Conservation (phyloP, 257 asterid species). For the Solanum sitiens region DNA sequence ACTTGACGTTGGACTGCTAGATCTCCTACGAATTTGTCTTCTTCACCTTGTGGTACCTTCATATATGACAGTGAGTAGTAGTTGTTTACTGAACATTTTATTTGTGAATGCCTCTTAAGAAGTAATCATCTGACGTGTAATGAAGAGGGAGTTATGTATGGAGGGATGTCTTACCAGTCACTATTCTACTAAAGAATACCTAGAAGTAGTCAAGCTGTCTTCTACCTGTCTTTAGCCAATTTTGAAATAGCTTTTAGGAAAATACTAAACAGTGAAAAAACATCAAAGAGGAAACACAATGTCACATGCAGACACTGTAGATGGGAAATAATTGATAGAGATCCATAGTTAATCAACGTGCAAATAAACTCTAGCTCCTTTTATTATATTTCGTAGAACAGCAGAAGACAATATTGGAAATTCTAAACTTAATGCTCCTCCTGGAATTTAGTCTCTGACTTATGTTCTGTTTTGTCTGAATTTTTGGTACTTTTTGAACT, state of each 20-base stretch:
- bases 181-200: not conserved
- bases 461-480: not conserved
- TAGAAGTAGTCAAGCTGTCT: not conserved
- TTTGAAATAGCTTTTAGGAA: not conserved
- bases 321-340: not conserved
- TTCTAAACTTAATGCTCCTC: not conserved
- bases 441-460: not conserved
- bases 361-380: not conserved
- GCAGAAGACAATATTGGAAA: not conserved
- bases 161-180: not conserved
- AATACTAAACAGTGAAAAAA: not conserved
- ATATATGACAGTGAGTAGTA: not conserved
- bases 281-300: not conserved
- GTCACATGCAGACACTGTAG: not conserved
- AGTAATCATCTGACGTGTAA: not conserved
- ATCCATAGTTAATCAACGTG: not conserved
- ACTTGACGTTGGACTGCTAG: not conserved
- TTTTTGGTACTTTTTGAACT: not conserved
- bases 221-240: not conserved
- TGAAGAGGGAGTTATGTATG: not conserved
- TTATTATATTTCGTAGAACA: not conserved
- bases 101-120: not conserved
- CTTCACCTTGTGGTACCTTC: not conserved
- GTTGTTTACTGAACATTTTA: not conserved
- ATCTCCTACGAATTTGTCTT: not conserved